These are phyloP conservation scores for Pochonia chlamydosporia DNA, from an alignment of 2,329 filamentous ascomycete genomes.

Conservation along the genomic window DNA sequence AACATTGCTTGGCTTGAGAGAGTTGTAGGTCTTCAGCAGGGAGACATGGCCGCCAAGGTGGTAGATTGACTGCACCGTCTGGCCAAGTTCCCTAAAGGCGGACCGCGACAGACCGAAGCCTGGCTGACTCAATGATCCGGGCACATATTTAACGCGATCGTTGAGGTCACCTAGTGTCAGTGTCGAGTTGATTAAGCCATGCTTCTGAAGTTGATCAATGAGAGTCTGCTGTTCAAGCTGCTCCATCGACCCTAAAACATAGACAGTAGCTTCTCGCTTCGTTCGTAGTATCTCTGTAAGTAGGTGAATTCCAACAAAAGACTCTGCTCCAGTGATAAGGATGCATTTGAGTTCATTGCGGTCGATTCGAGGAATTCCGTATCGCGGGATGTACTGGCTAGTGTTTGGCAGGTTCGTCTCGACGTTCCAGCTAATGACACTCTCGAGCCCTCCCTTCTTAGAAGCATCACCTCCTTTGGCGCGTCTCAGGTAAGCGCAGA, in stretches of 20 bases:
- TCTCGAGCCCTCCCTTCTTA: conserved; percentile 14
- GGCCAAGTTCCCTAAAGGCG: conserved; percentile 17
- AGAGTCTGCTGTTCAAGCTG: conserved; percentile 9
- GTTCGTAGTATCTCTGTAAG: conserved; percentile 14
- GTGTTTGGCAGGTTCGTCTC: conserved; percentile 19
- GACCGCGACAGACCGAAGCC: conserved; percentile 18
- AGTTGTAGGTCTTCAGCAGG: conserved; percentile 18
- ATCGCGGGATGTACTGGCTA: conserved; percentile 17
- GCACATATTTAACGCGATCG: conserved; percentile 11
- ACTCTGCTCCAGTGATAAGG: conserved; percentile 15
- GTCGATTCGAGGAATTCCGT: conserved; percentile 8
- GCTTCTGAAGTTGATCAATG: conserved; percentile 3
- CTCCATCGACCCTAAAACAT: conserved; percentile 15
- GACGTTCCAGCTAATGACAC: conserved; percentile 16
- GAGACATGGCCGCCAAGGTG: conserved; percentile 21
- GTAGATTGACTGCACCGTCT: conserved; percentile 17
- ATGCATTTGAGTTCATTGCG: conserved; percentile 1
- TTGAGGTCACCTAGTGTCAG: conserved; percentile 10
- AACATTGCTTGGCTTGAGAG: conserved; percentile 17
- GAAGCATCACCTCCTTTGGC: conserved; percentile 12
- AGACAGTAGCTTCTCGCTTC: conserved; percentile 9
- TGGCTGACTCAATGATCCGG: conserved; percentile 14
- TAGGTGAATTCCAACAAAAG: conserved; percentile 16
- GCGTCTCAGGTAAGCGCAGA: conserved; percentile 14
- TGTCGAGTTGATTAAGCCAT: conserved; percentile 9